Conservation (phyloP, 2,329 filamentous ascomycete species). For the Hypoxylon rubiginosum region DNA sequence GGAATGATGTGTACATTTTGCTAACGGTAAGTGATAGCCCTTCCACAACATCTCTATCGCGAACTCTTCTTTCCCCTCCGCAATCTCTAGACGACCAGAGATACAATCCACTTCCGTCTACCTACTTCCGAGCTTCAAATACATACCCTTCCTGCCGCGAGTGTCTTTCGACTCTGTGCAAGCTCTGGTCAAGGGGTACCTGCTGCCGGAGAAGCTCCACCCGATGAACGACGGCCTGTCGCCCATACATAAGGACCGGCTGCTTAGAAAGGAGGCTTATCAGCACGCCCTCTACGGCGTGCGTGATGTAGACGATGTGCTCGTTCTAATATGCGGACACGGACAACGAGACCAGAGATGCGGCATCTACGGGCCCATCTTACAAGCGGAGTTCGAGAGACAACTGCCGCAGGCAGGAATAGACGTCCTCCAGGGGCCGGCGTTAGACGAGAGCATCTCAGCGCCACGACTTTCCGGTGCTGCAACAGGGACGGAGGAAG, state of each 20-base stretch:
- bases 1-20: background rate
- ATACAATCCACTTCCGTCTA: slow-evolving; percentile 75
- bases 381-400: slow-evolving; percentile 77
- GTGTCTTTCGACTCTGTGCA: slow-evolving; percentile 68
- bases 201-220: slow-evolving; percentile 75
- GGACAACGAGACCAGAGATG: slow-evolving; percentile 85
- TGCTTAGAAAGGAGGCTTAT: slow-evolving; percentile 65
- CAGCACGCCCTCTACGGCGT: slow-evolving; percentile 68
- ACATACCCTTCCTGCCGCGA: slow-evolving; percentile 78
- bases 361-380: slow-evolving; percentile 80
- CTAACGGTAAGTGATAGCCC: slow-evolving; percentile 70
- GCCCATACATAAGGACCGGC: slow-evolving; percentile 67
- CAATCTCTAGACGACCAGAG: slow-evolving; percentile 59
- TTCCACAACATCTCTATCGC: slow-evolving; percentile 85
- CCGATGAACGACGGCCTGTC: slow-evolving; percentile 71
- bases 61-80: slow-evolving; percentile 79
- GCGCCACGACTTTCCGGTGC: slow-evolving; percentile 46
- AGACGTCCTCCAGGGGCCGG: slow-evolving; percentile 62
- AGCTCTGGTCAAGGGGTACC: slow-evolving; percentile 73
- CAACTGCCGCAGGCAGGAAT: slow-evolving; percentile 66
- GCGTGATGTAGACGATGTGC: slow-evolving; percentile 72
- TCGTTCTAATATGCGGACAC: slow-evolving; percentile 92
- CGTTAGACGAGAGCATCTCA: slow-evolving; percentile 55
- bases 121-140: slow-evolving; percentile 86
- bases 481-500: slow-evolving; percentile 32